Base-by-base conservation (phyloP, 75 land plant genomes). In the Cupressus sempervirens region DNA sequence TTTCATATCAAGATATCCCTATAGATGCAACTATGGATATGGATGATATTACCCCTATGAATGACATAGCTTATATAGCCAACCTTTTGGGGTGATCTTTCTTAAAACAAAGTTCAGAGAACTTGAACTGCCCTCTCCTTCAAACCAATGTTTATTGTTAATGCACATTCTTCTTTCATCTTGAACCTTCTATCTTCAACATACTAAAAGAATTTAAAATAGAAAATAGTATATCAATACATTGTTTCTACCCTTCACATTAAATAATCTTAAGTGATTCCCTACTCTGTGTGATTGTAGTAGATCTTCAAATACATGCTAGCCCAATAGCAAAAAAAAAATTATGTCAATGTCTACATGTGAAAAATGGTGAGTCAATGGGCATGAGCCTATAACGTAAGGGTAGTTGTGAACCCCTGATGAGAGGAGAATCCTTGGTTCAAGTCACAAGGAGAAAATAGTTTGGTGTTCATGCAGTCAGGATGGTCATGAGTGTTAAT, bases 121-220 rank as follows among this genome's bases (percentile, higher is more conserved):
- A 88, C 87, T 81, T 84, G 89, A 7, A 89, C 54, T 11, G 95
- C 95, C 58, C 90, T 93, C 83, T 93, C 89, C 88, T 89, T 93
- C 89, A 96, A 48, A 43, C 91, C 91, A 29, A 96, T 85, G 88
- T 96, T 97, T 34, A 92, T 90, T 16, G 92, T 88, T 54, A 96
- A 81, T 29, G 95, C 91, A 67, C 97, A 96, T 81, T 91, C 90
- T 65, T 89, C 86, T 86, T 92, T 96, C 95, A 96, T 96, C 83
- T 89, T 91, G 86, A 96, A 77, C 87, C 96, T 87, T 12, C 98
- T 97, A 34, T 96, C 95, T 83, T 96, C 98, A 77, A 96, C 90
- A 84, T 90, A 89, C 98, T 96, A 91, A 65, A 50, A 87, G 54
- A 80, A 52, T 48, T 68, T 50, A 15, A 62, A 52, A 81, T 70